These are phyloP conservation scores for Podosphaera xanthii DNA, from an alignment of 2,329 filamentous ascomycete species.

Conservation along the genomic window DNA sequence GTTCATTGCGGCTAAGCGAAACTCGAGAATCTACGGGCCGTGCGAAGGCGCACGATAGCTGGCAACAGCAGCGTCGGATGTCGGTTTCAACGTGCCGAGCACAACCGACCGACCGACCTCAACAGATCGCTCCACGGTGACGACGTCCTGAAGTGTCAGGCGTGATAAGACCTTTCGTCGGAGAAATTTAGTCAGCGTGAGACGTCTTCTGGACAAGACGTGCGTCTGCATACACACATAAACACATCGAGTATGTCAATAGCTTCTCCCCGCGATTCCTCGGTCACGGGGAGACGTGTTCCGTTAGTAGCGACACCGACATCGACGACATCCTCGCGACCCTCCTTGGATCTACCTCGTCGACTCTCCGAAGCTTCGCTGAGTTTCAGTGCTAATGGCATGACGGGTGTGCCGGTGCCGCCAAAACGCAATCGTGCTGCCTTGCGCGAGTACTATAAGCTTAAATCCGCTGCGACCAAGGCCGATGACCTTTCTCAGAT, in stretches of 20 bases:
- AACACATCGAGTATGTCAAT: constrained; percentile 18
- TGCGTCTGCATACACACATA: neutral
- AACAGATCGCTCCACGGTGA: too few relatives aligned
- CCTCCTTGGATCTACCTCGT: constrained; percentile 51
- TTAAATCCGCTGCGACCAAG: constrained; percentile 23
- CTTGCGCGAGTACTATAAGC: constrained; percentile 83
- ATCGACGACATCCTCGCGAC: constrained; percentile 39
- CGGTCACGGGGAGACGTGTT: constrained; percentile 33
- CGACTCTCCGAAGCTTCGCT: constrained; percentile 36
- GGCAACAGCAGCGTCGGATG: too few relatives aligned
- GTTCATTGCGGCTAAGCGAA: too few relatives aligned
- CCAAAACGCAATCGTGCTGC: constrained; percentile 46
- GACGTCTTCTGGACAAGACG: neutral
- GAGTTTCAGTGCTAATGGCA: constrained; percentile 17
- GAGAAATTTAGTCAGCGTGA: too few relatives aligned
- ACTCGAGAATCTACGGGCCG: too few relatives aligned
- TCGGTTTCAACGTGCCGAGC: too few relatives aligned
- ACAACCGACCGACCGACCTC: too few relatives aligned
- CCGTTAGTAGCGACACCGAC: constrained; percentile 40
- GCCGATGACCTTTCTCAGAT: neutral
- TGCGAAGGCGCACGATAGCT: too few relatives aligned
- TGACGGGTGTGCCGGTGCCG: constrained; percentile 3
- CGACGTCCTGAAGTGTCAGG: too few relatives aligned
- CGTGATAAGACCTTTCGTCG: too few relatives aligned
- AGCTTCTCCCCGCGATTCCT: constrained; percentile 34